A percentile compares a stretch with the other conserved stretches of the same genome.
phyloP scores from a whole-genome alignment of 2,329 filamentous ascomycete species.

The Orbilia blumenaviensis region DNA sequence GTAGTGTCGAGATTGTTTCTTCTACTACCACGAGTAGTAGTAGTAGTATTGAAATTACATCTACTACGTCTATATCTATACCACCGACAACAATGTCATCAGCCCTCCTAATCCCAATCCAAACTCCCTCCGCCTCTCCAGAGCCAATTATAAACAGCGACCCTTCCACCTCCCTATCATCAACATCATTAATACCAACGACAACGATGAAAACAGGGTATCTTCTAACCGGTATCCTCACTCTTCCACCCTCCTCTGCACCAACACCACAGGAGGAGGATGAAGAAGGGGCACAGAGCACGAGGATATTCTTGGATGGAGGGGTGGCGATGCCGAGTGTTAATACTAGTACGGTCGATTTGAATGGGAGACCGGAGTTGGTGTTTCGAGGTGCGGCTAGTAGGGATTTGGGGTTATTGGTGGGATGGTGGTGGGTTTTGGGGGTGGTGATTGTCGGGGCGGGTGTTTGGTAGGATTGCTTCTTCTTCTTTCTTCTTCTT shows the following conservation, averaged over 20 bases:
- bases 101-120: slow-evolving; percentile 23
- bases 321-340: not conserved
- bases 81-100: not conserved
- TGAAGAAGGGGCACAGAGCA: not conserved
- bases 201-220: slow-evolving; percentile 26
- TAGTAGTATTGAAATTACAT: too few relatives aligned
- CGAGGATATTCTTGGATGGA: not conserved
- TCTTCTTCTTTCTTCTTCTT: not conserved
- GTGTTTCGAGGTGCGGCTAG: not conserved
- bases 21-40: too few relatives aligned
- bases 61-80: not conserved
- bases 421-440: not conserved
- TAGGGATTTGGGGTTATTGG: not conserved
- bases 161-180: not conserved
- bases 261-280: too few relatives aligned
- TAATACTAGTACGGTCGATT: not conserved
- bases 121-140: not conserved
- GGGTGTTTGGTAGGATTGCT: not conserved
- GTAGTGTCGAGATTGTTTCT: not conserved
- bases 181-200: not conserved
- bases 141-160: too few relatives aligned
- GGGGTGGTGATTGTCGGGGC: not conserved
- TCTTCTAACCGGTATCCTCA: slow-evolving; percentile 9
- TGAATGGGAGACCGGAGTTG: not conserved
- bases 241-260: not conserved